phyloP scores from a whole-genome alignment of 768 basidiomycete species.

The Serpula lacrymans region DNA sequence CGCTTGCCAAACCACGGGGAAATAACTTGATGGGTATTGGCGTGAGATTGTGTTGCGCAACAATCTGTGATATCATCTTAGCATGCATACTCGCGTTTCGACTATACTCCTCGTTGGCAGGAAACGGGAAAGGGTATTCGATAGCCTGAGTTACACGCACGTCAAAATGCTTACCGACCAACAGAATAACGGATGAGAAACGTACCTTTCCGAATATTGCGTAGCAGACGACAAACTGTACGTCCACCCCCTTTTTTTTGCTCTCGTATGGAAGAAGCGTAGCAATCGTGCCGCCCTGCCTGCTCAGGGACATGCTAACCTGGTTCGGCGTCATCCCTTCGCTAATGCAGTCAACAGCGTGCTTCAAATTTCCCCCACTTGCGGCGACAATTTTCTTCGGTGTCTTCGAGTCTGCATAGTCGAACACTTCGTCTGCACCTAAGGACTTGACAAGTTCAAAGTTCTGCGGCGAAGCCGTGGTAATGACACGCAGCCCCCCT shows the following conservation, averaged over 20 bases:
- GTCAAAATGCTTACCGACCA: no score
- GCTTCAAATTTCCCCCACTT: slow-evolving; percentile 19
- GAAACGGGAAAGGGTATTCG: not conserved
- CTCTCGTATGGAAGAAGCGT: slow-evolving; percentile 23
- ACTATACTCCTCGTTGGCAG: slow-evolving; percentile 8
- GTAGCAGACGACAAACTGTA: slow-evolving; percentile 18
- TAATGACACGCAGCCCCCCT: slow-evolving; percentile 40
- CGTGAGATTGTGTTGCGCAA: slow-evolving; percentile 9
- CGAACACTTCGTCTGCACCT: slow-evolving; percentile 43
- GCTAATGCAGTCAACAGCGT: slow-evolving; percentile 28
- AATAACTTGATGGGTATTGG: slow-evolving; percentile 16
- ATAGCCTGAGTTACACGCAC: no score
- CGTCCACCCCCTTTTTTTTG: slow-evolving; percentile 11
- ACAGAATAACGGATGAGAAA: no score
- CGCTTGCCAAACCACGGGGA: slow-evolving; percentile 17
- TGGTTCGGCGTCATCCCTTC: slow-evolving; percentile 22
- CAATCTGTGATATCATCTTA: slow-evolving; percentile 12
- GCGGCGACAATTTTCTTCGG: slow-evolving; percentile 22
- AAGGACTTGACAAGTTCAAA: slow-evolving; percentile 31
- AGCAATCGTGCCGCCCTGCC: slow-evolving; percentile 21
- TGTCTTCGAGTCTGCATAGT: slow-evolving; percentile 29
- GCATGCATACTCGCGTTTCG: slow-evolving; percentile 14
- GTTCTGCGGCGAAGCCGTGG: slow-evolving; percentile 41
- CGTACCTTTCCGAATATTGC: slow-evolving; percentile 20
- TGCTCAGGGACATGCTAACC: slow-evolving; percentile 17